Conservation (phyloP, 2,329 filamentous ascomycete genomes). For the Ophiostoma sp. region DNA sequence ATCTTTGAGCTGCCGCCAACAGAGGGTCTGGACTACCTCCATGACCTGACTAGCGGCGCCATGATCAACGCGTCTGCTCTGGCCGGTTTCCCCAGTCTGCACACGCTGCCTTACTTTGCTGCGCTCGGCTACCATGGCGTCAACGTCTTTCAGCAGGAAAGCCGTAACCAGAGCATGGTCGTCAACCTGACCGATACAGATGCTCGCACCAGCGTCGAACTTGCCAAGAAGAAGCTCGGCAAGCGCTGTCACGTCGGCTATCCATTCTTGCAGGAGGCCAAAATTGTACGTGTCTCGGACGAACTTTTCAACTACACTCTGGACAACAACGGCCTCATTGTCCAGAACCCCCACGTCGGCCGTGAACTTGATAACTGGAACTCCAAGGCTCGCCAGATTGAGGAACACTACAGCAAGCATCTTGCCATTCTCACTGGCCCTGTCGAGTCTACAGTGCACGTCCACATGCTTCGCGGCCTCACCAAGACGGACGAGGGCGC, state of each 20-base stretch:
- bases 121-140: conserved; percentile 82
- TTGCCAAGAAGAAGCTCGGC: conserved; percentile 74
- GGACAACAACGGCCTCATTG: conserved; percentile 59
- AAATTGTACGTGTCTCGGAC: conserved; percentile 82
- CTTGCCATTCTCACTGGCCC: conserved; percentile 80
- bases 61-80: conserved; percentile 77
- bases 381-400: conserved; percentile 77
- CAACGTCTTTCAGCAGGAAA: conserved; percentile 92
- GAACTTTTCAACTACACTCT: conserved; percentile 86
- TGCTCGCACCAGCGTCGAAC: conserved; percentile 60
- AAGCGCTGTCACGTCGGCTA: conserved; percentile 87
- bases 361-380: conserved; percentile 76
- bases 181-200: conserved; percentile 76
- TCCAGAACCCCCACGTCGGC: conserved; percentile 65
- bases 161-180: conserved; percentile 93
- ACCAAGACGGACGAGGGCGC: conserved; percentile 86
- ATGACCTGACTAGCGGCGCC: conserved; percentile 77
- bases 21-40: conserved; percentile 79
- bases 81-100: conserved; percentile 87
- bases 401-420: conserved; percentile 83
- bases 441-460: conserved; percentile 84
- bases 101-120: conserved; percentile 77
- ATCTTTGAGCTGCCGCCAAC: conserved; percentile 91
- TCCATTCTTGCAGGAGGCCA: conserved; percentile 90
- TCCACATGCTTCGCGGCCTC: conserved; percentile 89